Evolutionary conservation across 257 asterid genomes (phyloP).

Genomic region (Forsythia suspensa): DNA sequence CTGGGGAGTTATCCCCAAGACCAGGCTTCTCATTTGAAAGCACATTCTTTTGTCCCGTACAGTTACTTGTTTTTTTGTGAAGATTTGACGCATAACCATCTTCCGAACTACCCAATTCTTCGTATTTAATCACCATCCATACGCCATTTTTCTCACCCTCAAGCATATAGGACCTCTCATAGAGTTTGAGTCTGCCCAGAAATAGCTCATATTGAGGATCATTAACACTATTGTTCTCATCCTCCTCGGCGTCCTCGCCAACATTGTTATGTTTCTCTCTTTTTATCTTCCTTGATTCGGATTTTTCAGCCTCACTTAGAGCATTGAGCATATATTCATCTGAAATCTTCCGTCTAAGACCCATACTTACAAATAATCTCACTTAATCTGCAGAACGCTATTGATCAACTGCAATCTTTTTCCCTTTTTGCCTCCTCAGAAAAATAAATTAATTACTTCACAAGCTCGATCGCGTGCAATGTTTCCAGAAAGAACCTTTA

Average conservation of each 20-base stretch:
- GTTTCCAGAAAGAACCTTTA: background rate
- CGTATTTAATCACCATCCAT: conserved; percentile 12
- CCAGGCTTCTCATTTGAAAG: background rate
- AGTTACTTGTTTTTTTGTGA: conserved; percentile 18
- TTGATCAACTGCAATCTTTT: background rate
- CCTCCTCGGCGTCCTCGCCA: conserved; percentile 10
- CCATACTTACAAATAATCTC: background rate
- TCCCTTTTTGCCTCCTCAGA: background rate
- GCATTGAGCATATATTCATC: background rate
- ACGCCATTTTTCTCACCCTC: background rate
- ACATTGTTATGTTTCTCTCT: background rate
- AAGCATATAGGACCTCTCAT: background rate
- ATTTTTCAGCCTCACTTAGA: background rate
- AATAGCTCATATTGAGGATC: conserved; percentile 29
- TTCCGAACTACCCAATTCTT: background rate
- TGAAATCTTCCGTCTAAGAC: background rate
- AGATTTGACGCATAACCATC: conserved; percentile 15
- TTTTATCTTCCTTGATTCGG: background rate
- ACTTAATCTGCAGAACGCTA: background rate
- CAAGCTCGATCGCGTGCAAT: background rate
- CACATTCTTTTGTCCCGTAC: background rate
- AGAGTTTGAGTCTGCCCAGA: conserved; percentile 10
- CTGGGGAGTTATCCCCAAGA: too few relatives aligned
- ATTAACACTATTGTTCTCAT: background rate
- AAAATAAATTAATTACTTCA: too few relatives aligned